Conservation (phyloP, 805 yeast species). For the Nakazawaea ambrosiae region DNA sequence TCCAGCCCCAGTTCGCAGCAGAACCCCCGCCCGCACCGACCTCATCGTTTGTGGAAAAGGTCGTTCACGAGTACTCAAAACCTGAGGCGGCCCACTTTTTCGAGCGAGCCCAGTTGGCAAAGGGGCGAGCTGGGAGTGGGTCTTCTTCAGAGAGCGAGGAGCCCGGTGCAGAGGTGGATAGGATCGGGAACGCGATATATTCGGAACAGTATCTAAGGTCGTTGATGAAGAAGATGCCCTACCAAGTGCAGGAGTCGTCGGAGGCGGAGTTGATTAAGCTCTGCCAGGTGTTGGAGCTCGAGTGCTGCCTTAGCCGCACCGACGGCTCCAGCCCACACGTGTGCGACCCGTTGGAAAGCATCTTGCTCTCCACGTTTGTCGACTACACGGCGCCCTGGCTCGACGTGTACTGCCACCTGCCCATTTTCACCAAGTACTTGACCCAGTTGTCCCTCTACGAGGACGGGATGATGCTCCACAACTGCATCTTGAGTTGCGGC, state of each 20-base stretch:
- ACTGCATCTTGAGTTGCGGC: constrained; percentile 12
- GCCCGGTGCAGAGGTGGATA: no score
- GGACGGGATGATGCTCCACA: constrained; percentile 9
- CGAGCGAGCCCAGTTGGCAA: no score
- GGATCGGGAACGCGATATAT: neutral
- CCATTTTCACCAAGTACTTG: constrained; percentile 9
- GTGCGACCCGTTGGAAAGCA: constrained; percentile 12
- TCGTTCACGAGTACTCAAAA: neutral
- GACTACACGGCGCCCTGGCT: constrained; percentile 10
- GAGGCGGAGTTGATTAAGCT: constrained; percentile 1
- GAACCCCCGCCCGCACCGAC: neutral
- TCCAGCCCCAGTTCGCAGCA: neutral
- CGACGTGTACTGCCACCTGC: constrained; percentile 10
- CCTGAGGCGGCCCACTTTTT: no score
- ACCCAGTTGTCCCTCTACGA: constrained; percentile 10
- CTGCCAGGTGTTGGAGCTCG: constrained; percentile 7
- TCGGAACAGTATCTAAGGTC: constrained; percentile 1
- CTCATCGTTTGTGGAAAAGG: neutral
- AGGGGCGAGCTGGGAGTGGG: no score
- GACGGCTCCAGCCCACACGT: constrained; percentile 12
- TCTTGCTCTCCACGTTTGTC: constrained; percentile 9
- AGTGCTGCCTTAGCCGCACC: neutral
- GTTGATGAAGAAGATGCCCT: constrained; percentile 4
- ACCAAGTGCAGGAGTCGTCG: constrained; percentile 1
- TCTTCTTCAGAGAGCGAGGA: no score